phyloP scores from a whole-genome alignment of 345 rosid genomes.

The Anastatica hierochuntica region DNA sequence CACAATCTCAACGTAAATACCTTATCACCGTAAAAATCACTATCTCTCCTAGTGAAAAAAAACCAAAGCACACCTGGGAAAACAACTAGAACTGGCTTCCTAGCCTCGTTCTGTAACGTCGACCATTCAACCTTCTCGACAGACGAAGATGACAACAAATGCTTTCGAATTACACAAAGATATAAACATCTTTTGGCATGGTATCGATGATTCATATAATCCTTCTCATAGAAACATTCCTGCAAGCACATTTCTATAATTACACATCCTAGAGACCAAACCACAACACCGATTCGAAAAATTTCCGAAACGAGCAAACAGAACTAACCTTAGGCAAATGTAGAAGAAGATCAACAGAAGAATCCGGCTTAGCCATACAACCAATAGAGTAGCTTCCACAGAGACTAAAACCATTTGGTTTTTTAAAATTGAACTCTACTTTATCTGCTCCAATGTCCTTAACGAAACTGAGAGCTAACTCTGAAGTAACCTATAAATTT shows the following conservation, averaged over 20 bases:
- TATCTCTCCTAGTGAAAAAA: background rate
- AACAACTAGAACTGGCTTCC: slow-evolving; percentile 69
- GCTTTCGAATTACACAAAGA: slow-evolving; percentile 64
- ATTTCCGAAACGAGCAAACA: background rate
- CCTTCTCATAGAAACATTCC: slow-evolving; percentile 89
- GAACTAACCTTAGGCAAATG: slow-evolving; percentile 64
- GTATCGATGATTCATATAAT: slow-evolving; percentile 77
- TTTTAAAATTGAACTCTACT: slow-evolving; percentile 66
- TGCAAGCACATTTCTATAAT: slow-evolving; percentile 18
- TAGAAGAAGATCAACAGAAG: slow-evolving; percentile 57
- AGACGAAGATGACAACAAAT: slow-evolving; percentile 36
- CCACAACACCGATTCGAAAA: background rate
- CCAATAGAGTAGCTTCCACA: slow-evolving; percentile 68
- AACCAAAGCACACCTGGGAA: slow-evolving; percentile 50
- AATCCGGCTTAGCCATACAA: slow-evolving; percentile 53
- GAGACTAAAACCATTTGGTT: slow-evolving; percentile 47
- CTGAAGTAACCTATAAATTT: slow-evolving; percentile 47
- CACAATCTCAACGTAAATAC: slow-evolving; percentile 3
- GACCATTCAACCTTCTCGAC: slow-evolving; percentile 77
- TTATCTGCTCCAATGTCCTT: slow-evolving; percentile 72
- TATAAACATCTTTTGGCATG: slow-evolving; percentile 81
- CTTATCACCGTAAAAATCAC: background rate
- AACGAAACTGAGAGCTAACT: slow-evolving; percentile 55
- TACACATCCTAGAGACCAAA: background rate
- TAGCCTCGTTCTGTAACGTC: slow-evolving; percentile 65